Evolutionary conservation across 208 protist species (phyloP).

Genomic region (Leishmania tarentolae): DNA sequence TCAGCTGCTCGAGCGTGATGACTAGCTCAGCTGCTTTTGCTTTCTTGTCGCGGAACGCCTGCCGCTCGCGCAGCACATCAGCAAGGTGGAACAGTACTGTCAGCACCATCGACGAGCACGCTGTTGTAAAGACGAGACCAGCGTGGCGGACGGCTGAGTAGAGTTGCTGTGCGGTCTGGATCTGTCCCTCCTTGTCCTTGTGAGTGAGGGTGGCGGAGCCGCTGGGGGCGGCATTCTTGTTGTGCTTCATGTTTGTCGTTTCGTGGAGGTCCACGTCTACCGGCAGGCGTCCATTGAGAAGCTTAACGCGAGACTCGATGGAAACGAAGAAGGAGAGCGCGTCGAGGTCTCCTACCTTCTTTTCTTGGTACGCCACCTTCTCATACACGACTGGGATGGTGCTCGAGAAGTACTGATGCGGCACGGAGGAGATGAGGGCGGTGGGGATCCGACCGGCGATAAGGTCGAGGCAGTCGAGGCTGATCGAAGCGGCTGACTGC

Average conservation of each 20-base stretch:
- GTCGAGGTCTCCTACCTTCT: constrained; percentile 29
- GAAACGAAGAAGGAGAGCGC: constrained; percentile 49
- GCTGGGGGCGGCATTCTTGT: not conserved
- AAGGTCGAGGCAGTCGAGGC: constrained; percentile 53
- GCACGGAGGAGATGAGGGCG: constrained; percentile 30
- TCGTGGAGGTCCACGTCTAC: not conserved
- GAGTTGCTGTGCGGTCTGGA: constrained; percentile 31
- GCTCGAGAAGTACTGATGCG: constrained; percentile 31
- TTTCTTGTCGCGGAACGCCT: constrained; percentile 28
- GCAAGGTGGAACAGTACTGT: constrained; percentile 48
- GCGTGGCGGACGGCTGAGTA: constrained; percentile 45
- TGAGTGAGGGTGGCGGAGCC: not conserved
- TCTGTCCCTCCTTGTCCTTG: not conserved
- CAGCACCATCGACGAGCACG: constrained; percentile 53
- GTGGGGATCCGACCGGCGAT: constrained; percentile 36
- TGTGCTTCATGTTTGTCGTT: not conserved
- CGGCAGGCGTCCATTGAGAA: constrained; percentile 29
- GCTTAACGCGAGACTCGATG: constrained; percentile 31
- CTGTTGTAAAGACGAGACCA: constrained; percentile 43
- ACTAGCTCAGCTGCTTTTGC: constrained; percentile 26
- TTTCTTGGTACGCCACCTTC: constrained; percentile 27
- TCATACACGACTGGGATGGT: constrained; percentile 34
- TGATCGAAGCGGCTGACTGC: constrained; percentile 31
- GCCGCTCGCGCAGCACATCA: constrained; percentile 38
- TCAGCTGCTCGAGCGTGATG: constrained; percentile 33